These are phyloP conservation scores for Galeopsis tetrahit DNA, from an alignment of 257 asterid species.

Conservation along the genomic window DNA sequence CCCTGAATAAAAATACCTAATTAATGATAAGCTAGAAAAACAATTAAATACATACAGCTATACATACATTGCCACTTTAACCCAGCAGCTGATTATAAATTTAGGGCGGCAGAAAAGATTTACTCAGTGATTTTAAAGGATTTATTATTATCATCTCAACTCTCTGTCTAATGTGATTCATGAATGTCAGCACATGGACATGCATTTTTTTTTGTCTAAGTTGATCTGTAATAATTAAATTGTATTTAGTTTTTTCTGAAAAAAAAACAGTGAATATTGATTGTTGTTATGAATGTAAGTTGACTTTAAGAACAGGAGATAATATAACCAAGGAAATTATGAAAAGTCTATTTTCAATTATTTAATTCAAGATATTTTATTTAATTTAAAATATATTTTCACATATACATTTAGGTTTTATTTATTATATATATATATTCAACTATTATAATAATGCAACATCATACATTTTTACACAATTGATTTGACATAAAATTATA, in stretches of 20 bases:
- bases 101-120: slow-evolving; percentile 28
- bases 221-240: slow-evolving; percentile 34
- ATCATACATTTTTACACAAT: too few species aligned
- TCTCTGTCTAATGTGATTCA: slow-evolving; percentile 33
- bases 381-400: too few species aligned
- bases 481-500: too few species aligned
- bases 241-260: not conserved
- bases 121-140: slow-evolving; percentile 33
- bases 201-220: slow-evolving; percentile 30
- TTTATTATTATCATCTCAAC: slow-evolving; percentile 17
- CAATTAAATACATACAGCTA: slow-evolving; percentile 32
- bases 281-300: not conserved
- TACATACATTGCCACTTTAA: not conserved
- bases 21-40: slow-evolving; percentile 23
- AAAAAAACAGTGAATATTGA: not conserved
- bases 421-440: too few species aligned
- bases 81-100: slow-evolving; percentile 30
- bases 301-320: not conserved
- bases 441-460: too few species aligned
- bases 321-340: not conserved
- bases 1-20: slow-evolving; percentile 1
- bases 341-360: not conserved
- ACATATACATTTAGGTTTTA: too few species aligned
- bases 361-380: too few species aligned
- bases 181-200: slow-evolving; percentile 48